Base-by-base conservation (phyloP, 495 filamentous ascomycete species). In the Geopyxis carbonaria region DNA sequence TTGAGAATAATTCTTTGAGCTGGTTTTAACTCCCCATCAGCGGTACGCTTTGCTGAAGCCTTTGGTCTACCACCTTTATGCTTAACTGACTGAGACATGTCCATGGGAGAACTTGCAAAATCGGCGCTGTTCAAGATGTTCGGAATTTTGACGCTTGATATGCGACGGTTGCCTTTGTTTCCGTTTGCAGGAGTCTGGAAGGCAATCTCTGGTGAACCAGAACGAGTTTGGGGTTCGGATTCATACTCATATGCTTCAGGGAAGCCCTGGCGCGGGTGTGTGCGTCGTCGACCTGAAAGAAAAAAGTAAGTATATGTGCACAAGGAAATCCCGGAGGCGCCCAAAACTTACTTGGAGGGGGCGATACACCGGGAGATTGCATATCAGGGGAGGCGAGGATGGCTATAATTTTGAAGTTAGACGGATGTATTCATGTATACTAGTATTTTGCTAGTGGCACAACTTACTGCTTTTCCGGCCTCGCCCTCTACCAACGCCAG, bases 31-130 rank as follows among this genome's bases (percentile, higher is more conserved):
- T 53, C 50, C 23, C 50, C 50, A 33, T 53, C 50, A 40, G 44
- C 49, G 35, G 43, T 52, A 28, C 50, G 50, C 40, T 53, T 53
- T 22, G 44, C 49, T 34, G 50, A 53, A 39, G 45, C 46, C 40
- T 38, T 53, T 37, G 50, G 50, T 16, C 50, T 44, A 30, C 50
- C 50, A 41, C 50, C 50, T 45, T 47, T 51, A 31, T 52, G 47
- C 31, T 52, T 53, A 18, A n/a, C n/a, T n/a, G n/a, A n/a, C n/a
- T n/a, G n/a, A n/a, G 40, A 41, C 6, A 25, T 28, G 5, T 39
- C 42, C 10, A 22, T 11, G 10, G 44, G 40, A 9, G 20, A 31
- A 16, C n/a, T 5, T 5, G 38, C 27, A n/a, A n/a, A n/a, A 20
- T 36, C 32, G 19, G 43, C 41, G 21, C 31, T 32, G 29, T 48